Percentiles rank a stretch among this genome's conserved stretches.
phyloP scores from a whole-genome alignment of 345 rosid species.

The Clausena lansium region DNA sequence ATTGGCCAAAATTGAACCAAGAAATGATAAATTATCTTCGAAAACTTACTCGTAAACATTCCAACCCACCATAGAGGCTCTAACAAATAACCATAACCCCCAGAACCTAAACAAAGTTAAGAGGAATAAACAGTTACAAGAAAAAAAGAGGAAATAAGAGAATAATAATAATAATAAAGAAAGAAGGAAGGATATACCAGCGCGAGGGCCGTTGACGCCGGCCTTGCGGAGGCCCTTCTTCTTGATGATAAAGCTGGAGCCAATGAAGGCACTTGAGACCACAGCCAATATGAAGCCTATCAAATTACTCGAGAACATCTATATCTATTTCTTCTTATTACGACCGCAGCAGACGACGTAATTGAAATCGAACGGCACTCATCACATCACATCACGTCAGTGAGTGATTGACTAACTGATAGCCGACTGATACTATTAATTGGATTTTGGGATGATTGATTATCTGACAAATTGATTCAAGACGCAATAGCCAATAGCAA shows the following conservation, averaged over 20 bases:
- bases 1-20: background rate
- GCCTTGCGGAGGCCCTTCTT: constrained; percentile 74
- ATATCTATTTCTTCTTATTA: constrained; percentile 6
- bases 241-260: constrained; percentile 85
- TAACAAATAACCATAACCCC: constrained; percentile 75
- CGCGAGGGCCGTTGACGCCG: constrained; percentile 62
- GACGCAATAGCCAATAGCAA: no score
- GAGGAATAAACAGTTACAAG: background rate
- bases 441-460: no score
- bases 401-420: background rate
- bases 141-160: background rate
- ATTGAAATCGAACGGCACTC: background rate
- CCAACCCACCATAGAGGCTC: constrained; percentile 93
- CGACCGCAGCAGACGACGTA: background rate
- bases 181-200: constrained; percentile 29
- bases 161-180: background rate
- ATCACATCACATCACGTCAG: background rate
- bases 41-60: constrained; percentile 73
- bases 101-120: constrained; percentile 41
- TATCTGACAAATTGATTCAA: no score
- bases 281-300: constrained; percentile 64
- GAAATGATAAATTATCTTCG: background rate
- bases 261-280: constrained; percentile 72
- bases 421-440: background rate
- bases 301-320: constrained; percentile 72